Percentiles rank a stretch among this genome's conserved stretches.
Evolutionary conservation across 176 grass and related monocot genomes (phyloP).

Genomic region (Ampelocalamus luodianensis): DNA sequence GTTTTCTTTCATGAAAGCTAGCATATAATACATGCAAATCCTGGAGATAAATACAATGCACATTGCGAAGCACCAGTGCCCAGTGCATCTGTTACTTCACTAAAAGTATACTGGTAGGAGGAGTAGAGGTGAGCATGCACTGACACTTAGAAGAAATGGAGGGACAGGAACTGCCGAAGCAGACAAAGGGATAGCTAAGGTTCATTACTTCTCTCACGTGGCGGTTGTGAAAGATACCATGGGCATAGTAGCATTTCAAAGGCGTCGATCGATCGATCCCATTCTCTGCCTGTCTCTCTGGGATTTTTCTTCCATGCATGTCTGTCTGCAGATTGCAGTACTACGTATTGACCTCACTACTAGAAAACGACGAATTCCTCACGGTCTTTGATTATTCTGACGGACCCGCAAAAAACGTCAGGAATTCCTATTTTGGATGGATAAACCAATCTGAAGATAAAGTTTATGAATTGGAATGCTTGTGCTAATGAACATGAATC

Average conservation of each 20-base stretch:
- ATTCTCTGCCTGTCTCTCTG: constrained; percentile 30
- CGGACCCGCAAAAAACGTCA: too few relatives aligned
- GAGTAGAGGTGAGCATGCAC: background rate
- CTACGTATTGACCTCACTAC: background rate
- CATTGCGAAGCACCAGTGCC: background rate
- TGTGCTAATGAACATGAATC: too few relatives aligned
- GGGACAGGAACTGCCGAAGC: constrained; percentile 42
- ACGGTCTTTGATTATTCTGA: too few relatives aligned
- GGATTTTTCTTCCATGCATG: constrained; percentile 39
- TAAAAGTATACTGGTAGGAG: background rate
- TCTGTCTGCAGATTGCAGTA: constrained; percentile 4
- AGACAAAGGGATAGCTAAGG: constrained; percentile 38
- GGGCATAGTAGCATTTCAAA: constrained; percentile 1
- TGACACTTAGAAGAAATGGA: background rate
- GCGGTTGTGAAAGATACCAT: constrained; percentile 40
- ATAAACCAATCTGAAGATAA: too few relatives aligned
- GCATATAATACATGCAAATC: background rate
- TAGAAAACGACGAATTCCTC: too few relatives aligned
- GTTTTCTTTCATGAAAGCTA: background rate
- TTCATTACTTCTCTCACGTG: constrained; percentile 55
- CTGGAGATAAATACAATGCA: background rate
- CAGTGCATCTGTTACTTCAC: background rate
- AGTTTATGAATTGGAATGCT: too few relatives aligned
- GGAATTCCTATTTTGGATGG: too few relatives aligned
- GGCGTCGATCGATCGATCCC: constrained; percentile 30